Conservation (phyloP, 169 alveolate genomes). For the Plasmodium malariae region DNA sequence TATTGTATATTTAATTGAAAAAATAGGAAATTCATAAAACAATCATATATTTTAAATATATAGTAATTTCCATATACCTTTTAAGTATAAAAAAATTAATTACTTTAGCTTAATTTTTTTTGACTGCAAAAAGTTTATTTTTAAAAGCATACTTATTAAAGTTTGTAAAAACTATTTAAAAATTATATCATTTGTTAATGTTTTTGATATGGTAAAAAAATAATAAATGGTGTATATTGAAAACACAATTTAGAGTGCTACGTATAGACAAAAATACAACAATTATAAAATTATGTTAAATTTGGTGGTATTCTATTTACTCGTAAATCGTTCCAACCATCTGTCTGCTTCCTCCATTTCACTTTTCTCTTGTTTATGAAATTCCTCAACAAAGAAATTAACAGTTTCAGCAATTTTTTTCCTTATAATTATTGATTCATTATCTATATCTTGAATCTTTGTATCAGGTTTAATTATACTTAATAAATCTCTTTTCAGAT, state of each 20-base stretch:
- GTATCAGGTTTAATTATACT: slow-evolving; percentile 40
- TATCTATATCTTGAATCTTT: slow-evolving; percentile 10
- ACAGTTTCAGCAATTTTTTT: slow-evolving; percentile 39
- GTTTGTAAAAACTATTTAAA: neutral
- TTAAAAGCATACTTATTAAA: too few relatives aligned
- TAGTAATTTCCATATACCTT: neutral
- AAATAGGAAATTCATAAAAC: neutral
- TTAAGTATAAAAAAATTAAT: neutral
- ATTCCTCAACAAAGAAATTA: slow-evolving; percentile 48
- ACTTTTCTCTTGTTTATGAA: slow-evolving; percentile 45
- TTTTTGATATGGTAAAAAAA: too few relatives aligned
- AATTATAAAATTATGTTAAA: neutral
- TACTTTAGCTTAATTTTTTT: too few relatives aligned
- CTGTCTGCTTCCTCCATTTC: slow-evolving; percentile 74
- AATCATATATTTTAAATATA: neutral
- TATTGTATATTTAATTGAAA: neutral
- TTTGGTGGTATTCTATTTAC: slow-evolving; percentile 15
- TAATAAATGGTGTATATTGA: neutral
- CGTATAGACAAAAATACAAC: neutral
- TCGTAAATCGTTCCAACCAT: slow-evolving; percentile 57
- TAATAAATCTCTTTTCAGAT: slow-evolving; percentile 22
- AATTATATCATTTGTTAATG: neutral
- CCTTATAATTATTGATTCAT: slow-evolving; percentile 47
- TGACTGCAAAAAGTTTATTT: too few relatives aligned
- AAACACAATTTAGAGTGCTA: neutral